These are phyloP conservation scores for Phlebiopsis flavidoalba DNA, from an alignment of 768 basidiomycete genomes.

Conservation along the genomic window DNA sequence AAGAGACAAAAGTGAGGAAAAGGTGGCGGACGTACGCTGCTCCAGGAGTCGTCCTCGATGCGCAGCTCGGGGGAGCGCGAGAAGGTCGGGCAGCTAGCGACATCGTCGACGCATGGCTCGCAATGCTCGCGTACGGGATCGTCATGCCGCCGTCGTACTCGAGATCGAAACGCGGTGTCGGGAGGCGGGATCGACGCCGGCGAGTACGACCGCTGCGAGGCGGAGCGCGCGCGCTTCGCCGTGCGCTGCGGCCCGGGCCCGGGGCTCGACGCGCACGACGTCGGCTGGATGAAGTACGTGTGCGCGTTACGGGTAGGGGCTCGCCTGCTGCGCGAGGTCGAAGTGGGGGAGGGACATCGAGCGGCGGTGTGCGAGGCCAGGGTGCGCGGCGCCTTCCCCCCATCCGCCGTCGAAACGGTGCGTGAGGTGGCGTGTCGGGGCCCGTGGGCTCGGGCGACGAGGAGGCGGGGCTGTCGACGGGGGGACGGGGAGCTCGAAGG, in stretches of 20 bases:
- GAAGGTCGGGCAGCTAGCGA: slow-evolving; percentile 9
- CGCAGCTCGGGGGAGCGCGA: neutral
- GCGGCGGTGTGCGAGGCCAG: slow-evolving; percentile 3
- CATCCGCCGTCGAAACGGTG: neutral
- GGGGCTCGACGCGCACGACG: slow-evolving; percentile 12
- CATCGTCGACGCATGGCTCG: neutral
- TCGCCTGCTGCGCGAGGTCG: neutral
- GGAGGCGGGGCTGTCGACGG: slow-evolving; percentile 6
- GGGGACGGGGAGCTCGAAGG: neutral
- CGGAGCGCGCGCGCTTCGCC: neutral
- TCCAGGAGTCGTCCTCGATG: neutral
- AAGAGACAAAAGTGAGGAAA: neutral
- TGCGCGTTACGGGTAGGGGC: slow-evolving; percentile 5
- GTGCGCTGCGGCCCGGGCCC: slow-evolving; percentile 4
- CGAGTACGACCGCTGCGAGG: slow-evolving; percentile 4
- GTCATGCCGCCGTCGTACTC: neutral
- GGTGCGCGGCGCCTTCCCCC: neutral
- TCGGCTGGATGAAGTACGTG: slow-evolving; percentile 13
- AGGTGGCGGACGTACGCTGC: neutral
- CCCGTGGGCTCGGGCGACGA: slow-evolving; percentile 9
- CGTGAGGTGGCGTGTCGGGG: neutral
- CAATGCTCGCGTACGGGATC: neutral
- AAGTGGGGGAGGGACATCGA: slow-evolving; percentile 12
- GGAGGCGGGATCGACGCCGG: slow-evolving; percentile 14
- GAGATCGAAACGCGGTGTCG: slow-evolving; percentile 14